Percentiles rank a stretch among this genome's conserved stretches.
These are phyloP conservation scores for Arthrobotrys pseudoclavata DNA, from an alignment of 2,329 filamentous ascomycete genomes.

Conservation along the genomic window DNA sequence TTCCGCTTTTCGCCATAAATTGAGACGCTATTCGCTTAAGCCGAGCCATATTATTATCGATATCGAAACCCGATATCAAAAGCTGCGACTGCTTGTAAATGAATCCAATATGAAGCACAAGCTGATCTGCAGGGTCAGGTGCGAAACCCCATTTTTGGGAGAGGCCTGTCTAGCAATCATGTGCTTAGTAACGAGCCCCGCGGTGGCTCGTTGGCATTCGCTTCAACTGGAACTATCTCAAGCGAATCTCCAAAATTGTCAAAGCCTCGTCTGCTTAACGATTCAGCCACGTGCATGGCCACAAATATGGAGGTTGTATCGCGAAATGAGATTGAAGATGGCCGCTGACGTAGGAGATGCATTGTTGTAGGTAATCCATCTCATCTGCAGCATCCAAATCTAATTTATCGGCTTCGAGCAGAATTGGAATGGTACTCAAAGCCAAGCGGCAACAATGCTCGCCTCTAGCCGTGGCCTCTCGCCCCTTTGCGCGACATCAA, in stretches of 20 bases:
- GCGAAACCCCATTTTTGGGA: constrained; percentile 16
- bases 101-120: constrained; percentile 13
- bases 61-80: constrained; percentile 19
- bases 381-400: constrained; percentile 29
- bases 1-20: constrained; percentile 38
- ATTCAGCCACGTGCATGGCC: constrained; percentile 40
- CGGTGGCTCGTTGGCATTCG: constrained; percentile 4
- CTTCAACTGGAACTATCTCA: constrained; percentile 38
- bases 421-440: constrained; percentile 13
- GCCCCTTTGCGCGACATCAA: constrained; percentile 21
- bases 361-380: constrained; percentile 33
- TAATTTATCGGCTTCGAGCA: constrained; percentile 15
- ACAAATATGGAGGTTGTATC: constrained; percentile 12
- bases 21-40: constrained; percentile 17
- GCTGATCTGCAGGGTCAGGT: constrained; percentile 56
- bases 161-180: not conserved
- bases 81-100: constrained; percentile 4
- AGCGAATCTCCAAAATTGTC: constrained; percentile 50
- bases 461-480: constrained; percentile 46
- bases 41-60: constrained; percentile 21
- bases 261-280: constrained; percentile 23
- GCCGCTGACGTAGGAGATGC: constrained; percentile 49
- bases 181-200: constrained; percentile 37
- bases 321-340: constrained; percentile 45
- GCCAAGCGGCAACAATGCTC: constrained; percentile 26